Evolutionary conservation across 352 stramenopile genomes (phyloP), one percentile per base, ranked within the genome.

Genomic region (Pythium brachiatum): DNA sequence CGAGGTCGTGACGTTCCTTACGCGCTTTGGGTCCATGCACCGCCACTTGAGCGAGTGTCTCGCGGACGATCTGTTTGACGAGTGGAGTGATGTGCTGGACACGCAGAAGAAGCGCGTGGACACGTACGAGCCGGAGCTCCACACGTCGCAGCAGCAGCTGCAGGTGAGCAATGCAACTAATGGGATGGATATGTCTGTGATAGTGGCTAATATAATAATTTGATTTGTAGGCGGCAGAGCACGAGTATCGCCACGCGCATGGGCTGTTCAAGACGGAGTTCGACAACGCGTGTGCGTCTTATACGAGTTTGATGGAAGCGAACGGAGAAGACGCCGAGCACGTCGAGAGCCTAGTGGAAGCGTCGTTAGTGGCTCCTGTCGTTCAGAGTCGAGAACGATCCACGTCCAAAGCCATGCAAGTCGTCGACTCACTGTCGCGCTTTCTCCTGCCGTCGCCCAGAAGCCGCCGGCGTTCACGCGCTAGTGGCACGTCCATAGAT

Each of bases 1-100:
- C 46, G 29, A 73, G 50, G 60, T 73, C 56, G 69, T 76, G 65
- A 74, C 68, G 50, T 76, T 76, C 26, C 61, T 76, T 44, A 62
- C 65, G 29, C 65, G 69, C 21, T 73, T 64, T 32, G 58, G 65
- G 43, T 68, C 65, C 21, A 76, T 73, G 57, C 65, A 73, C 23
- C 43, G 50, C 7, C 65, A 73, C 29, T 34, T 76, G 26, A 71
- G 65, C 44, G 61, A 73, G 47, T 69, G 62, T 31, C 39, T 74
- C 31, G 34, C 50, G 2, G 52, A 47, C 23, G 62, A 74, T 48
- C 32, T 74, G 2, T 68, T 74, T 48, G 57, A 47, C 13, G 68
- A 73, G 39, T 76, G 69, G 69, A 57, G 21, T 25, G 52, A 69
- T 15, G 34, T 43, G 23, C 18, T 73, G 23, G 21, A 38, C 1